Conservation (phyloP, 441 rosid genomes). For the Jatropha podagrica region DNA sequence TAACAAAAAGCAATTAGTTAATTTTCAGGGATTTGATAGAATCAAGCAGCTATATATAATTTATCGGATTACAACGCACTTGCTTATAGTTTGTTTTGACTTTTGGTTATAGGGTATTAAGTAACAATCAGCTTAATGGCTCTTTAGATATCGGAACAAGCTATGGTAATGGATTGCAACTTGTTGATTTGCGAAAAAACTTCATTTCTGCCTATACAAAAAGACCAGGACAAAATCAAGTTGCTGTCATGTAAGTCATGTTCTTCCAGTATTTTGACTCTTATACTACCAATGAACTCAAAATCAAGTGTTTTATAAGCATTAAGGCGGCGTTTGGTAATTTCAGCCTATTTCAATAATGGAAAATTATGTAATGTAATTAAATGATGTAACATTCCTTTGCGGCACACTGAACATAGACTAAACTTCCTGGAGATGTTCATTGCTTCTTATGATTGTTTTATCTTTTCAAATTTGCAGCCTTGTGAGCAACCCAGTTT, state of each 20-base stretch:
- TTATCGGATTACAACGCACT: neutral
- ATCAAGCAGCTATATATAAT: neutral
- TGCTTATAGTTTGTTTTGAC: conserved; percentile 10
- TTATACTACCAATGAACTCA: neutral
- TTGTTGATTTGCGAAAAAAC: conserved; percentile 55
- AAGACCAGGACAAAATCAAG: conserved; percentile 14
- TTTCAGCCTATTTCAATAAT: no score
- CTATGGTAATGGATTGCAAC: conserved; percentile 39
- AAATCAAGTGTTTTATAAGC: neutral
- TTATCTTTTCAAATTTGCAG: conserved; percentile 34
- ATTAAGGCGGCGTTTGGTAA: no score
- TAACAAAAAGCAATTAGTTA: neutral
- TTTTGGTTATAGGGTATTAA: conserved; percentile 40
- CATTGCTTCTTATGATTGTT: neutral
- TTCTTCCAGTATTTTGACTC: neutral
- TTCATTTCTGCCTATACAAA: conserved; percentile 27
- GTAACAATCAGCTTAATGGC: conserved; percentile 47
- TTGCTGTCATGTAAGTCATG: conserved; percentile 41
- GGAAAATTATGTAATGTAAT: no score
- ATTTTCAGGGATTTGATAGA: neutral
- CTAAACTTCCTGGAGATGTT: neutral
- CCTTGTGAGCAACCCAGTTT: conserved; percentile 57
- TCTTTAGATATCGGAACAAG: conserved; percentile 49
- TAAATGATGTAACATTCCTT: no score
- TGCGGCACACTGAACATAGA: no score